Evolutionary conservation across 495 filamentous ascomycete species (phyloP).

Genomic region (Durotheca rogersii): DNA sequence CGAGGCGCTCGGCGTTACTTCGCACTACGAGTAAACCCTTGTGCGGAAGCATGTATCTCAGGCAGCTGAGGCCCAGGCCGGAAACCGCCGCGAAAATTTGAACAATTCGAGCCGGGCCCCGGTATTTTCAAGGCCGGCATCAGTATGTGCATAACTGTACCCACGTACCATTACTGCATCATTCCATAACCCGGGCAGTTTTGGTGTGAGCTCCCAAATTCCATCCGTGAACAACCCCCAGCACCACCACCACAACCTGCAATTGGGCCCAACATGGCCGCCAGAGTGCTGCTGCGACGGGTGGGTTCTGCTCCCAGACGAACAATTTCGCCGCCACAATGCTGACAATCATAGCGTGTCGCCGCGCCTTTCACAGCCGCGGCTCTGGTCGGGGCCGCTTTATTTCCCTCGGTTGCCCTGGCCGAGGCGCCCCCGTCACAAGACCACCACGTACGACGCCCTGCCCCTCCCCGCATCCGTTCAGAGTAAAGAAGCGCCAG

Average conservation of each 20-base stretch:
- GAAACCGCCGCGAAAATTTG: conserved; percentile 23
- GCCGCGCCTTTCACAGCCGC: conserved; percentile 51
- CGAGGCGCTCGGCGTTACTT: too few relatives aligned
- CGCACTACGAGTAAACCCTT: too few relatives aligned
- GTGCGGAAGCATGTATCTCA: too few relatives aligned
- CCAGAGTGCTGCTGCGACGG: conserved; percentile 54
- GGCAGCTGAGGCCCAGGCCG: too few relatives aligned
- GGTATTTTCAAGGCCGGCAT: too few relatives aligned
- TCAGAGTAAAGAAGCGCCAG: not conserved
- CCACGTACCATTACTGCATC: conserved; percentile 15
- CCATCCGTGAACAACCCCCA: not conserved
- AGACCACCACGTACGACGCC: conserved; percentile 37
- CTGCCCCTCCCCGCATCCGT: not conserved
- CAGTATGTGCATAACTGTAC: too few relatives aligned
- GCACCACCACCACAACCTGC: conserved; percentile 16
- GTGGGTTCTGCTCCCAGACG: conserved; percentile 27
- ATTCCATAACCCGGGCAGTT: conserved; percentile 15
- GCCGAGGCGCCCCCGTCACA: conserved; percentile 43
- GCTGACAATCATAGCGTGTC: conserved; percentile 37
- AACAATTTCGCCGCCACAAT: conserved; percentile 6
- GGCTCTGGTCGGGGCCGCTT: conserved; percentile 46
- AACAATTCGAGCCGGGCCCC: conserved; percentile 8
- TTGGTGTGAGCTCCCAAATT: conserved; percentile 13
- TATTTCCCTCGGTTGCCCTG: conserved; percentile 47
- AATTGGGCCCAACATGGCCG: conserved; percentile 53